A percentile compares a stretch with the other conserved stretches of the same genome.
These are phyloP conservation scores for Globisporangium nodosum DNA, from an alignment of 352 stramenopile genomes.

Conservation along the genomic window DNA sequence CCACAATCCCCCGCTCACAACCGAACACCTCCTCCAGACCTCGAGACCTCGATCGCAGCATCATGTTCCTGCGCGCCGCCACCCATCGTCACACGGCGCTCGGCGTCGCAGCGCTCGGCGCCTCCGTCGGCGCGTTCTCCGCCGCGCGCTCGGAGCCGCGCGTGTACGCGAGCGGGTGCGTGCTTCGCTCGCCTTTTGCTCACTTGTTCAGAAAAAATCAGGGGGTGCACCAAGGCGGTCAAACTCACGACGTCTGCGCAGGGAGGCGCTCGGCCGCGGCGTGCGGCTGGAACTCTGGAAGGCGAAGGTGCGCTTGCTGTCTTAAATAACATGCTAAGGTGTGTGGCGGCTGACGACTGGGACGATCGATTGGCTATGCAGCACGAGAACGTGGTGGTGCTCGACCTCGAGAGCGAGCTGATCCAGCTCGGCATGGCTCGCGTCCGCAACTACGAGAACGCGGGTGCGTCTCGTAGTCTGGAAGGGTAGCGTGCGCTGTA, in stretches of 20 bases:
- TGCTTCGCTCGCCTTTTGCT: background rate
- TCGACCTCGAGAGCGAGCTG: slow-evolving; percentile 82
- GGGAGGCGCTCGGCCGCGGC: slow-evolving; percentile 68
- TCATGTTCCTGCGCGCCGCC: slow-evolving; percentile 38
- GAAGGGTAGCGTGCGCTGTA: background rate
- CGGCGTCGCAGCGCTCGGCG: slow-evolving; percentile 28
- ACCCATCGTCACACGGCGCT: slow-evolving; percentile 28
- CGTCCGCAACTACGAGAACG: slow-evolving; percentile 72
- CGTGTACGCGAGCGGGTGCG: slow-evolving; percentile 68
- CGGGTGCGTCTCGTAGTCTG: slow-evolving; percentile 20
- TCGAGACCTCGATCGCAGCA: background rate
- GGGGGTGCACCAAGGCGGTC: background rate
- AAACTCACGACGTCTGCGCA: slow-evolving; percentile 15
- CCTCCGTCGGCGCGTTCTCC: slow-evolving; percentile 24
- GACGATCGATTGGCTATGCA: slow-evolving; percentile 12
- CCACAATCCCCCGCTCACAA: background rate
- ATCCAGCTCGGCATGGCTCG: slow-evolving; percentile 77
- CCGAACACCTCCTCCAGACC: background rate
- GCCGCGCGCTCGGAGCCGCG: slow-evolving; percentile 39
- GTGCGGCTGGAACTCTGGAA: slow-evolving; percentile 85
- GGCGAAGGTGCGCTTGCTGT: slow-evolving; percentile 42
- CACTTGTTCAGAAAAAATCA: background rate
- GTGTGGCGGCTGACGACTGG: background rate
- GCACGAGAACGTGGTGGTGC: slow-evolving; percentile 84
- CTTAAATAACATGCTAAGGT: no score